phyloP scores from a whole-genome alignment of 2,329 filamentous ascomycete species.

The Fusarium xylarioides region DNA sequence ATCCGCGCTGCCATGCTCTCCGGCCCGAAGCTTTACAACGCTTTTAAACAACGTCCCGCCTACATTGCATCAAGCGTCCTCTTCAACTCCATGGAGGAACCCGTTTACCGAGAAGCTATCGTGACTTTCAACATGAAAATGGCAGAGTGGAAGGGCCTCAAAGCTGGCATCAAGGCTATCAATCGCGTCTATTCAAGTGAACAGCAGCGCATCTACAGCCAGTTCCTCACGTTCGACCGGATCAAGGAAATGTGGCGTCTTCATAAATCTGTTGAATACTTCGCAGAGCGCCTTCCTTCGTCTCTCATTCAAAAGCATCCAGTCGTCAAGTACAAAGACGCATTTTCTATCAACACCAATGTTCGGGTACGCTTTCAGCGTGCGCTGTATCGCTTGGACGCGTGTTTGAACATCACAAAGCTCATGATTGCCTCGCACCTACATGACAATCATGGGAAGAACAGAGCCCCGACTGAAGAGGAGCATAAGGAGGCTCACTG shows the following conservation, averaged over 20 bases:
- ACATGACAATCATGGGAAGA: not conserved
- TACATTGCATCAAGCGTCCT: constrained; percentile 7
- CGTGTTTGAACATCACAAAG: not conserved
- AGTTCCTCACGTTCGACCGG: not conserved
- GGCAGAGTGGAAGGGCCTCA: not conserved
- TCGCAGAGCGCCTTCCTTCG: not conserved
- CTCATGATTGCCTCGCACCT: not conserved
- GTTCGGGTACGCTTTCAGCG: constrained; percentile 10
- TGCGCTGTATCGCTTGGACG: constrained; percentile 7
- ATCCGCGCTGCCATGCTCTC: not conserved
- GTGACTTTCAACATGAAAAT: not conserved
- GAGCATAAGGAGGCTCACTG: not conserved
- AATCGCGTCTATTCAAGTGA: not conserved
- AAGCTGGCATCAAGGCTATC: not conserved
- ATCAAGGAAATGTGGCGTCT: constrained; percentile 8
- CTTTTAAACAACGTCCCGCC: not conserved
- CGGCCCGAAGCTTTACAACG: not conserved
- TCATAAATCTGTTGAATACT: constrained; percentile 5
- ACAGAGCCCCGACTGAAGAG: not conserved
- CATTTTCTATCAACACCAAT: not conserved
- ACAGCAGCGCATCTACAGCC: not conserved
- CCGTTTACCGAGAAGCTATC: constrained; percentile 2
- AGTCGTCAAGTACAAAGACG: not conserved
- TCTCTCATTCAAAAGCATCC: not conserved
- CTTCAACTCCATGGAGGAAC: constrained; percentile 16